Percentiles rank a stretch among this genome's conserved stretches.
These are phyloP conservation scores for Boletus patriciae DNA, from an alignment of 768 basidiomycete genomes.

Conservation along the genomic window DNA sequence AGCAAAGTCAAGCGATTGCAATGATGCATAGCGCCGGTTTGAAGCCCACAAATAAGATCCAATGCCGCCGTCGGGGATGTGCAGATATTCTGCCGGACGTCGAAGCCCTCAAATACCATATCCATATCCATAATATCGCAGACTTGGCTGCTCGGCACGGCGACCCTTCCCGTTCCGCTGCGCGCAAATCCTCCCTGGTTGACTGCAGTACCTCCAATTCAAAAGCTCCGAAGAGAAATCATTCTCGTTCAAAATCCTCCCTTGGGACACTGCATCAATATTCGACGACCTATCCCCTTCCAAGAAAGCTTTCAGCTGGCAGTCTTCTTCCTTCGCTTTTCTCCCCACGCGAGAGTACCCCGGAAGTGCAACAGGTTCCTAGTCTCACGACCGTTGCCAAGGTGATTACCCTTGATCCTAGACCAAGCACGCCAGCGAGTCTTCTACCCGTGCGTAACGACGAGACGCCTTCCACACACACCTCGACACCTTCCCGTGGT, in stretches of 20 bases:
- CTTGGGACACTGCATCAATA: background rate
- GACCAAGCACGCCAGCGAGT: background rate
- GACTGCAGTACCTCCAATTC: background rate
- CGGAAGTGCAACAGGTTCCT: background rate
- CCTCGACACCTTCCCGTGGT: constrained; percentile 15
- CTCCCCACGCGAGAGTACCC: constrained; percentile 8
- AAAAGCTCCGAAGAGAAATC: constrained; percentile 5
- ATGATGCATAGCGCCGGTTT: constrained; percentile 31
- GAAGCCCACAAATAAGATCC: constrained; percentile 34
- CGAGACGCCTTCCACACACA: background rate
- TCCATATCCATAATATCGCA: constrained; percentile 57
- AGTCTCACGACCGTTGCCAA: constrained; percentile 16
- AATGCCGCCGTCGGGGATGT: constrained; percentile 49
- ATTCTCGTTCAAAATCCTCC: constrained; percentile 22
- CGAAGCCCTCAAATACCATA: constrained; percentile 49
- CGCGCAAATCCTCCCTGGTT: background rate
- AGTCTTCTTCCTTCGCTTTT: constrained; percentile 16
- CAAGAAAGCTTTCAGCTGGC: constrained; percentile 20
- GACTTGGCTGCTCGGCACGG: constrained; percentile 21
- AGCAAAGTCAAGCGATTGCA: constrained; percentile 28
- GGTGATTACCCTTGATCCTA: constrained; percentile 3
- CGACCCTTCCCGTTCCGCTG: background rate
- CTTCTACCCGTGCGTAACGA: background rate
- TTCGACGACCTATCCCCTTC: background rate
- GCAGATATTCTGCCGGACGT: constrained; percentile 41